Base-by-base conservation (phyloP, 768 basidiomycete species). In the Paxillus rubicundulus region DNA sequence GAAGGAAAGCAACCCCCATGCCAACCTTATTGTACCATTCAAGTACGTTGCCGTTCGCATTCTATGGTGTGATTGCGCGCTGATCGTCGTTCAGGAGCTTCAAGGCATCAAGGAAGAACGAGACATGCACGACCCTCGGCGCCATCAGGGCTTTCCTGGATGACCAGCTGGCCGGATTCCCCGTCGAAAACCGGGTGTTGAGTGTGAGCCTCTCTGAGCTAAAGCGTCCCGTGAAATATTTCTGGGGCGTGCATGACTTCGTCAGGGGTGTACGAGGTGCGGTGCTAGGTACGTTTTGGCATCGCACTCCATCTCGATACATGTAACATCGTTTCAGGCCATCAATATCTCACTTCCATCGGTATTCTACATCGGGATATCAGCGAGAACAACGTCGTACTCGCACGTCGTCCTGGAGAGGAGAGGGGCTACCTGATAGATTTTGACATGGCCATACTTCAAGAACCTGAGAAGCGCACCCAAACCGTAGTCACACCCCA, bases 351-450 rank as follows among this genome's bases (percentile, higher is more conserved):
- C 0, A 55, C 50, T 2, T 30, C 13, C 0, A 49, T 53, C 10
- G 63, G 62, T 0, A 61, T 74, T 37, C 45, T 71, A 2, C 70
- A 72, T 36, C 57, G 68, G 4, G 67, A 73, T 42, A 54, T 72
- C 45, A 72, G 68, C 52, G 62, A 64, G 27, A 70, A 70, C 12
- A 72, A 71, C 42, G 58, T 74, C 6, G 61, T 73, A 16, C 65
- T 73, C 3, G 56, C 56, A 2, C 47, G 20, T 18, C 38, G 16
- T 12, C 52, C 49, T 16, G 48, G 50, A 39, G 54, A 39, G 2
- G 53, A 51, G 37, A 16, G 54, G 33, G 70, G 68, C 1, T 72
- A 67, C 37, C 17, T 72, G 43, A 70, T 59, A n/a, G 71, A 71
- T 46, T 47, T 71, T 2, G 68, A 73, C 21, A 52, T 54, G 54